Base-by-base conservation (phyloP, 768 basidiomycete genomes). In the Cubamyces lactineus region DNA sequence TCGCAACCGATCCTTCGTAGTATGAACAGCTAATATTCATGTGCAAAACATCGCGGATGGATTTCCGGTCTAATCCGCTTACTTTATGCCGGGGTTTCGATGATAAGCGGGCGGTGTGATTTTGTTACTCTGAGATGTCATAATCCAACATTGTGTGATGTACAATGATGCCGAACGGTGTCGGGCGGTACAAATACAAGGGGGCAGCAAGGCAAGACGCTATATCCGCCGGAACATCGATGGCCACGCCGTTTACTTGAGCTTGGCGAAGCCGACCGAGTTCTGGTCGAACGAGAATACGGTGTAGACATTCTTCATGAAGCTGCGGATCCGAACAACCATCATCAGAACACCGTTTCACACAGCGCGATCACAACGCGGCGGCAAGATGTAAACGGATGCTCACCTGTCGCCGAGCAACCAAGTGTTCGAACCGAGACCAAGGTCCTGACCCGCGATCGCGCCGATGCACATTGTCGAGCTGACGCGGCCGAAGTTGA, bases 251-350 rank as follows among this genome's bases (percentile, higher is more conserved):
- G 24, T 59, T 23, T 53, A 64, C 53, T 51, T 55, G 30, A 69
- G 66, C 21, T 49, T 61, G 17, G 69, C 69, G 45, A 71, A 71
- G 24, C 70, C 70, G 13, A 71, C 69, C 3, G 67, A 19, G 49
- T 67, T 67, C 52, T 66, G 28, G 23, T 59, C 69, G 50, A 70
- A 69, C 15, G 63, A 66, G 69, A 71, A 71, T 16, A 58, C 67
- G 41, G 61, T 68, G 63, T 70, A 70, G 21, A 69, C 66, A 59
- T 70, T 70, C 65, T 71, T 68, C 67, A 71, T 67, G 63, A 66
- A 68, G 58, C 67, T 65, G 21, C 7, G 21, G 2, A 3, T 6
- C 34, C 34, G 34, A 34, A 34, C 34, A 11, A 34, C 34, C 15
- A 12, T 15, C 21, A 41, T 59, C 38, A 61, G 59, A 57, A 42